Evolutionary conservation across 768 basidiomycete genomes (phyloP), one percentile per base, ranked within the genome.

Genomic region (Hysterangium stoloniferum): DNA sequence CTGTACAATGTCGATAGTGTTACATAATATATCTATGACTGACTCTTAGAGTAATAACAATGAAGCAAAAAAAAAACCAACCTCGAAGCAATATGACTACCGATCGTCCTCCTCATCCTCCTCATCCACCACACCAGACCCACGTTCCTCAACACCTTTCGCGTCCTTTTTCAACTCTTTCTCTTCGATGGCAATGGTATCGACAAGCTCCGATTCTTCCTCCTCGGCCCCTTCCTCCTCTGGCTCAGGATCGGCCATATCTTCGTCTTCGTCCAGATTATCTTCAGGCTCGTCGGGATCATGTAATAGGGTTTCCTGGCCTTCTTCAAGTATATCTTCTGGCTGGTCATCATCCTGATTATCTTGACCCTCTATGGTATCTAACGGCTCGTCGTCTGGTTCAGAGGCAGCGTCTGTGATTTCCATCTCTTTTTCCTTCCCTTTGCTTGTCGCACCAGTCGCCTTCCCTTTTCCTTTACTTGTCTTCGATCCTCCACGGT

Each of bases 181-280:
- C 20, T 50, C 38, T 22, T 50, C 48, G 4, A 50, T 17, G 7
- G 28, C 48, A 6, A 50, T 8, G 11, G 11, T 50, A 19, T 50
- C 48, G 15, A 40, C 48, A 5, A 50, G n/a, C 5, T 50, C 48
- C 24, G 35, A 32, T 20, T 48, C 47, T 12, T 34, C 33, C 13
- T 36, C 47, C 13, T 53, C 52, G 0, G 34, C 32, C 2, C 32
- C 44, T 6, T 53, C 45, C 29, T 53, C 34, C 17, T 35, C 51
- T 4, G 28, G 35, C 1, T 35, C 35, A 13, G 29, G 19, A 5
- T 54, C 46, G n/a, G 48, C 48, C 3, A 42, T 37, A 4, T 49
- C 48, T 27, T 43, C 46, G 22, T 54, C 47, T 20, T 36, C 47
- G 20, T 54, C 52, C 19, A n/a, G n/a, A 13, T 34, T 40, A 17